Conservation (phyloP, 306 rosid genomes). For the Sechiopsis laciniata region DNA sequence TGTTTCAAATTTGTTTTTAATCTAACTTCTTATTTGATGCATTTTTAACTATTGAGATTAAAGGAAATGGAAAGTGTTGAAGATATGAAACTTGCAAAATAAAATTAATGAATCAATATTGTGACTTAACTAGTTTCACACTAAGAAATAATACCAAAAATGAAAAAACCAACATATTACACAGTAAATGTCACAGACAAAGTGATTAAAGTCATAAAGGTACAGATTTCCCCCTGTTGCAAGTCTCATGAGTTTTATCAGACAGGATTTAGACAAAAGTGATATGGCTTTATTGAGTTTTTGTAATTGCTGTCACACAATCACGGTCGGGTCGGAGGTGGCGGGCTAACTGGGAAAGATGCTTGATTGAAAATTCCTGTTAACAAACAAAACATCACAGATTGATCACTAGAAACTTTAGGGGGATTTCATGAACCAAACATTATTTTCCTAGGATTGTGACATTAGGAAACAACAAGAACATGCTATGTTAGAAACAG, state of each 20-base stretch:
- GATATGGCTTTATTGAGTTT: conserved; percentile 1
- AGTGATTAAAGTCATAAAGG: conserved; percentile 12
- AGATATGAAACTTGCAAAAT: neutral
- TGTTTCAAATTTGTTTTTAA: neutral
- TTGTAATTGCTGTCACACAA: neutral
- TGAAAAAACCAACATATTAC: conserved; percentile 29
- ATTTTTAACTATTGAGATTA: conserved; percentile 1
- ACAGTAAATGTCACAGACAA: conserved; percentile 19
- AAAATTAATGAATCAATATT: conserved; percentile 13
- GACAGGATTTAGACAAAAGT: conserved; percentile 2
- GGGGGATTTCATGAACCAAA: neutral
- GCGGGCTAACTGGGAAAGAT: conserved; percentile 23
- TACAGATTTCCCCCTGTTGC: conserved; percentile 15
- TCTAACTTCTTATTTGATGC: neutral
- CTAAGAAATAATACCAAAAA: conserved; percentile 12
- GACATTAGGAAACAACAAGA: conserved; percentile 9
- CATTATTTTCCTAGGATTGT: neutral
- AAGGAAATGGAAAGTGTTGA: neutral
- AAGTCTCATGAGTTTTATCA: neutral
- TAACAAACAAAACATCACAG: conserved; percentile 1
- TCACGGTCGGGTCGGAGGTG: conserved; percentile 26
- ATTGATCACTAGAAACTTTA: neutral
- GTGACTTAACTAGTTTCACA: conserved; percentile 6
- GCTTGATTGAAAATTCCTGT: conserved; percentile 31
- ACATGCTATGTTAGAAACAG: neutral